Evolutionary conservation across 352 stramenopile genomes (phyloP).

Genomic region (Pythium insidiosum): DNA sequence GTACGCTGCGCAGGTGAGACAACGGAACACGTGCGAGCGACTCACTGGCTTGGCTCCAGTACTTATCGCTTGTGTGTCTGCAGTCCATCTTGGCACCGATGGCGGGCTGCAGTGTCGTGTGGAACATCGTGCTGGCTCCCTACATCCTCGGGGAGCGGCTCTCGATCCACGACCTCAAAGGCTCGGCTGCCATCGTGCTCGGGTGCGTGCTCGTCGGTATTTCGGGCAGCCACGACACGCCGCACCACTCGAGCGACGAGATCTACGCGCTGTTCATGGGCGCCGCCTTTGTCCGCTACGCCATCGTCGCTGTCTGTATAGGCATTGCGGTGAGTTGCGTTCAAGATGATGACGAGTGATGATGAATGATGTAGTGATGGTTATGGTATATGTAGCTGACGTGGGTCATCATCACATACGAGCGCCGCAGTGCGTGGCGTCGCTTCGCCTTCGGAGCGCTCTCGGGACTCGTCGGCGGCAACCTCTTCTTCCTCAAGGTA

Average conservation of each 20-base stretch:
- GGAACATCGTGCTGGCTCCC: slow-evolving; percentile 80
- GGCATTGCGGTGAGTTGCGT: slow-evolving; percentile 45
- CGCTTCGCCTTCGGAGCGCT: slow-evolving; percentile 78
- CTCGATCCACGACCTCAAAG: slow-evolving; percentile 62
- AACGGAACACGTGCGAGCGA: not conserved
- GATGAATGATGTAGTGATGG: not conserved
- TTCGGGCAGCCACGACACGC: slow-evolving; percentile 73
- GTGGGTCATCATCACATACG: slow-evolving; percentile 61
- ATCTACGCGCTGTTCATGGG: slow-evolving; percentile 75
- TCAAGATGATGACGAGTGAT: not conserved
- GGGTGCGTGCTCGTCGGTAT: slow-evolving; percentile 72
- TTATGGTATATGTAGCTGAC: slow-evolving; percentile 31
- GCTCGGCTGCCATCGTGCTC: slow-evolving; percentile 64
- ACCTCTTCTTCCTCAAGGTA: slow-evolving; percentile 85
- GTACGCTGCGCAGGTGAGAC: slow-evolving; percentile 67
- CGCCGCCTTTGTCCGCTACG: slow-evolving; percentile 66
- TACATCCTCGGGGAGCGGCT: slow-evolving; percentile 78
- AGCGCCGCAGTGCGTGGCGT: slow-evolving; percentile 56
- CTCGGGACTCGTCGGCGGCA: slow-evolving; percentile 74
- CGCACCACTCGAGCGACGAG: slow-evolving; percentile 62
- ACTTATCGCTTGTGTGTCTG: not conserved
- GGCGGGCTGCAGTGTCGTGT: slow-evolving; percentile 83
- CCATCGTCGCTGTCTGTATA: slow-evolving; percentile 25
- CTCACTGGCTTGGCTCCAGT: not conserved
- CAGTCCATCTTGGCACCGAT: slow-evolving; percentile 82